phyloP scores from a whole-genome alignment of 495 filamentous ascomycete genomes.

The Hypoxylon subgilvum region DNA sequence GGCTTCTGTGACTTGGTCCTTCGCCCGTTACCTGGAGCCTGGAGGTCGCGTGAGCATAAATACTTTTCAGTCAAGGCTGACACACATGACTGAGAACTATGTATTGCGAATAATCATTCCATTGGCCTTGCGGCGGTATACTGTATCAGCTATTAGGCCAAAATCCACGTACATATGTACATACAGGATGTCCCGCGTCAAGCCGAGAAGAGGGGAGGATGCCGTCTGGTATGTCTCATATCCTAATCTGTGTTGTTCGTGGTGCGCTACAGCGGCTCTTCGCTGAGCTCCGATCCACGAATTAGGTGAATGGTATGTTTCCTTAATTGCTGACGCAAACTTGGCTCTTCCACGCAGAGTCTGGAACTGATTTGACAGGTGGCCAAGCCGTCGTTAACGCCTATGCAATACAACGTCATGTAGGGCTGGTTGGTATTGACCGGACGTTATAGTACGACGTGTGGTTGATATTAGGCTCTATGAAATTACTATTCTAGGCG shows the following conservation, averaged over 20 bases:
- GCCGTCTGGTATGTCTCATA: no score
- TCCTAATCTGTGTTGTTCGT: no score
- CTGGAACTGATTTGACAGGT: conserved; percentile 22
- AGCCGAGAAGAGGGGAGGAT: conserved; percentile 4
- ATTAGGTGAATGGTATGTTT: conserved; percentile 12
- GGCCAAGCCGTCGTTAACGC: background rate
- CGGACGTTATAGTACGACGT: background rate
- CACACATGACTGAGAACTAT: background rate
- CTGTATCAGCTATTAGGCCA: background rate
- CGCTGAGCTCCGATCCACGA: conserved; percentile 31
- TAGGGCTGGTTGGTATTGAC: conserved; percentile 21
- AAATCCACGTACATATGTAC: background rate
- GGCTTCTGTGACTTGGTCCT: conserved; percentile 2
- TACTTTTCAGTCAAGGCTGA: background rate
- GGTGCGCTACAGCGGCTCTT: conserved; percentile 2
- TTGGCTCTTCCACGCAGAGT: conserved; percentile 12
- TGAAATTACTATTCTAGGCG: background rate
- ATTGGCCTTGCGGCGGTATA: background rate
- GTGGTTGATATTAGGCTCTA: no score
- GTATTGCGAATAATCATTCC: background rate
- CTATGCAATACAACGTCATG: conserved; percentile 32
- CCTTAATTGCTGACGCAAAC: conserved; percentile 23
- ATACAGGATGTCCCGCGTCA: background rate
- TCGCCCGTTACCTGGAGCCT: background rate
- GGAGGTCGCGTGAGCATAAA: background rate